A percentile compares a stretch with the other conserved stretches of the same genome.
Evolutionary conservation across 1,284 basidiomycete genomes (phyloP).

Genomic region (Ustilago shanxiensis): DNA sequence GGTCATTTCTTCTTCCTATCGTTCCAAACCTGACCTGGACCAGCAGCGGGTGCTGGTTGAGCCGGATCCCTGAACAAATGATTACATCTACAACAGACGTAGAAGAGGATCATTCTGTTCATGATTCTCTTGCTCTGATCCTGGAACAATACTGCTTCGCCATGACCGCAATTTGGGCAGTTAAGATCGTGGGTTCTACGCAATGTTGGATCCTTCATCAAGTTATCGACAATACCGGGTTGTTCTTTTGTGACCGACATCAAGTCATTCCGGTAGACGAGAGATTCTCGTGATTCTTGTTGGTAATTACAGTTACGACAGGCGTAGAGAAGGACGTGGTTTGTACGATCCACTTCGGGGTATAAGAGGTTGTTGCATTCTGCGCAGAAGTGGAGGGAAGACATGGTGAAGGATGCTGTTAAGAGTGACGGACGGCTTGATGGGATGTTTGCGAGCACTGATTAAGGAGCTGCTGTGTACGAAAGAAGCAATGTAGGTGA

Average conservation of each 20-base stretch:
- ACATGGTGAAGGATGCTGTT: constrained; percentile 33
- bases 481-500: too few relatives aligned
- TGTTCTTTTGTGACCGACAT: constrained; percentile 91
- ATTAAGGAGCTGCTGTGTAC: neutral
- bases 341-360: constrained; percentile 82
- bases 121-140: constrained; percentile 67
- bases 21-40: constrained; percentile 52
- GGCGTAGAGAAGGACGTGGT: constrained; percentile 88
- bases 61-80: constrained; percentile 61
- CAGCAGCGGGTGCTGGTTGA: constrained; percentile 30
- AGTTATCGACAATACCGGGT: constrained; percentile 89
- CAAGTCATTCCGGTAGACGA: constrained; percentile 93
- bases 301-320: constrained; percentile 93
- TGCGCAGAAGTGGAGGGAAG: constrained; percentile 66
- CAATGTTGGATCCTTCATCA: constrained; percentile 91
- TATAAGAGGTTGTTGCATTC: constrained; percentile 88
- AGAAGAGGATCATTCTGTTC: constrained; percentile 69
- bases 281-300: constrained; percentile 86
- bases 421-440: neutral
- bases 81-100: constrained; percentile 66
- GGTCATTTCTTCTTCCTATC: constrained; percentile 56
- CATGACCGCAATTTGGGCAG: constrained; percentile 64
- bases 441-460: neutral
- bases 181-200: constrained; percentile 60
- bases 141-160: constrained; percentile 66